Evolutionary conservation across 345 rosid species (phyloP).

Genomic region (Salix arbutifolia): DNA sequence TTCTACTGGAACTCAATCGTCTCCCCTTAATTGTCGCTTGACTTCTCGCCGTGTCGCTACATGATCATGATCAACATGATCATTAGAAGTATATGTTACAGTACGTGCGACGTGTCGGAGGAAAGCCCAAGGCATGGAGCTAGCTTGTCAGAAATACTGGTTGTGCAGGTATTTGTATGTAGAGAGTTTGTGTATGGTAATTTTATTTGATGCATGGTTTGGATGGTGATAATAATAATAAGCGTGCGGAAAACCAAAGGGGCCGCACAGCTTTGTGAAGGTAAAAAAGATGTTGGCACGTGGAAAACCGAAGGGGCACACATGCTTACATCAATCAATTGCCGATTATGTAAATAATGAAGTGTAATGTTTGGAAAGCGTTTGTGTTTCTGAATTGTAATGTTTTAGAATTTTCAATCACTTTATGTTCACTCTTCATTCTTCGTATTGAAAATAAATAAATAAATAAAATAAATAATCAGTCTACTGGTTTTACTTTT

Average conservation of each 20-base stretch:
- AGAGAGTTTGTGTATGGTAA: background rate
- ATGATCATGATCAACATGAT: slow-evolving; percentile 19
- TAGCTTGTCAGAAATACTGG: background rate
- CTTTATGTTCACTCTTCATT: background rate
- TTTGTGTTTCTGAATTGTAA: background rate
- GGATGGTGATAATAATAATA: slow-evolving; percentile 1
- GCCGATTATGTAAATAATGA: too few relatives aligned
- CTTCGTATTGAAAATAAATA: too few relatives aligned
- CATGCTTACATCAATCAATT: slow-evolving; percentile 18
- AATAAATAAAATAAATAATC: too few relatives aligned
- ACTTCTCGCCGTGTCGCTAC: slow-evolving; percentile 45
- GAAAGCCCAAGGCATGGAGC: slow-evolving; percentile 38
- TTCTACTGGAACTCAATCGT: slow-evolving; percentile 46
- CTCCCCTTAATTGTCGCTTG: slow-evolving; percentile 45
- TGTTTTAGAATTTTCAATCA: background rate
- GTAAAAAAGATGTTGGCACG: slow-evolving; percentile 1
- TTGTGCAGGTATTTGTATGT: background rate
- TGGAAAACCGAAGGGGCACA: slow-evolving; percentile 37
- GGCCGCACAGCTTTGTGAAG: slow-evolving; percentile 23
- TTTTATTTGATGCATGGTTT: background rate
- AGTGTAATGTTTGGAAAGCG: slow-evolving; percentile 2
- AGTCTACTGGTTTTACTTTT: too few relatives aligned
- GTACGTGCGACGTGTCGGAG: slow-evolving; percentile 15
- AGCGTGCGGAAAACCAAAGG: slow-evolving; percentile 39
- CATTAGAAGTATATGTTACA: background rate